Percentiles rank a stretch among this genome's conserved stretches.
phyloP scores from a whole-genome alignment of 768 basidiomycete genomes.

The Mycena albidolilacea region DNA sequence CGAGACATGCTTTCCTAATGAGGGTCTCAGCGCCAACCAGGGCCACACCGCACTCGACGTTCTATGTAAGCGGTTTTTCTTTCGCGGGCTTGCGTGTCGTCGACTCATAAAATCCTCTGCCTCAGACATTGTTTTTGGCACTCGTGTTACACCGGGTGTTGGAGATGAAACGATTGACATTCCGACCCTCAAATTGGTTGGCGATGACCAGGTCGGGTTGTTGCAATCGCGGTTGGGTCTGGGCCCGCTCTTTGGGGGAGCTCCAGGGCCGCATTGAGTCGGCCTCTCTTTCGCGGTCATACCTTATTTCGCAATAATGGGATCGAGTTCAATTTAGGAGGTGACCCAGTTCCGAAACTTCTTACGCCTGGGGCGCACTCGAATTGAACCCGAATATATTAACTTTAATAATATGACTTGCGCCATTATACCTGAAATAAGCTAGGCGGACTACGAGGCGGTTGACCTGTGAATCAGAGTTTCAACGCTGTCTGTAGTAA shows the following conservation, averaged over 20 bases:
- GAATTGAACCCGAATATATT: too few relatives aligned
- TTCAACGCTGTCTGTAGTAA: not conserved
- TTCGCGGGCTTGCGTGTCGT: too few relatives aligned
- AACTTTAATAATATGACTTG: not conserved
- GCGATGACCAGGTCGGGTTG: not conserved
- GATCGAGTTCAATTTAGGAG: not conserved
- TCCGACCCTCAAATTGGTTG: not conserved
- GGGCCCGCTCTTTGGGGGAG: not conserved
- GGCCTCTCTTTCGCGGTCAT: not conserved
- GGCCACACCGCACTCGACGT: not conserved
- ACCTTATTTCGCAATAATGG: too few relatives aligned
- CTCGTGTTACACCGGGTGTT: not conserved
- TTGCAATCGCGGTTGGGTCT: not conserved
- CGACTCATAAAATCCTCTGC: not conserved
- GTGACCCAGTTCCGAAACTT: too few relatives aligned
- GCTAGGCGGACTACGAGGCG: not conserved
- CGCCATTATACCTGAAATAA: not conserved
- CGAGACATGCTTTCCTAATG: not conserved
- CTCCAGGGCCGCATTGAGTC: not conserved
- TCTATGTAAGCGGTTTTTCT: too few relatives aligned
- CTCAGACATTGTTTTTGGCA: not conserved
- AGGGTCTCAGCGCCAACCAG: not conserved
- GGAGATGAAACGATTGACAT: not conserved
- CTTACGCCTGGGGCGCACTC: too few relatives aligned
- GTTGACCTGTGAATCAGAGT: not conserved